Evolutionary conservation across 805 yeast genomes (phyloP), one percentile per base, ranked within the genome.

Genomic region (Candida ficus): DNA sequence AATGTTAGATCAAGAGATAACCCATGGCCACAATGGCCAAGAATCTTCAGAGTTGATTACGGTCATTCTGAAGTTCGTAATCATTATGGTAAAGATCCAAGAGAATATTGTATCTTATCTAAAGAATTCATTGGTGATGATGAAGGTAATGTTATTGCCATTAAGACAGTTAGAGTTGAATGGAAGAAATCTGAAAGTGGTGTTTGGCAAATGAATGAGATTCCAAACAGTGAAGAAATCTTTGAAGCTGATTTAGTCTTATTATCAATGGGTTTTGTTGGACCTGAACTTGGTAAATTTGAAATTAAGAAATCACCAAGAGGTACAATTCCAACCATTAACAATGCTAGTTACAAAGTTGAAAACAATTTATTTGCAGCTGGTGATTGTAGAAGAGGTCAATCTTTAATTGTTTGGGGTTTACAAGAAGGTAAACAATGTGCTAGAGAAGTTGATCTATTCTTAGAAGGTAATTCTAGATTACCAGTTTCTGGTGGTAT

Each of bases 1-100:
- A 73, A 73, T 23, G 75, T 77, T 44, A 78, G 97, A 63, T 83
- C 90, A 34, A 85, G 80, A 67, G 97, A 93, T 67, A 91, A 91
- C 67, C 98, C 99, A 65, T 91, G 99, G 99, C 99, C 99, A 33
- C 99, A 91, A 70, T 91, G 98, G 98, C 98, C 99, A 53, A 76
- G 96, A 62, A 78, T 93, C 57, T 91, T 93, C 83, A 79, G 98
- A 59, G 95, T 91, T 45, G 99, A 91, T 69, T 91, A 91, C 61
- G 99, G 99, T 53, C 99, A 91, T 67, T 75, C 90, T 49, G 99
- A 91, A 66, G 98, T 93, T 44, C 76, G 84, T 44, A 85, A 86
- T 37, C 96, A 90, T 64, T 91, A 90, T 62, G 98, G 98, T 50
- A 83, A 83, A 66, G 99, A 91, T 64, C 98, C 98, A 42, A 84